Conservation (phyloP, 352 stramenopile species). For the Globisporangium irregulare region DNA sequence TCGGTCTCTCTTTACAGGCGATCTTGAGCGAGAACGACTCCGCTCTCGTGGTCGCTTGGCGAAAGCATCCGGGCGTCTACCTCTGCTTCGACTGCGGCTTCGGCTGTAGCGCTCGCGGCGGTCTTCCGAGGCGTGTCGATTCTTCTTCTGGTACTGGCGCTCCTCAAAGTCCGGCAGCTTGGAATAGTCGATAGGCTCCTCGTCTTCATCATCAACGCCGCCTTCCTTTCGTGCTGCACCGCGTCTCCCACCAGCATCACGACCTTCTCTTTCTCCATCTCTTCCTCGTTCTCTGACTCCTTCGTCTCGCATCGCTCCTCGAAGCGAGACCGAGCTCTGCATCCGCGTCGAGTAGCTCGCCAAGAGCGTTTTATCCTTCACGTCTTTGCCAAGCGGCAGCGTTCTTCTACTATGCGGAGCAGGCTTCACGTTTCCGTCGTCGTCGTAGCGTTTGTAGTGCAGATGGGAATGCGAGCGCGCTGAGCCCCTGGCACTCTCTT, state of each 20-base stretch:
- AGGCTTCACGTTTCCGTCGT: conserved; percentile 16
- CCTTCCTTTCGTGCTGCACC: not conserved
- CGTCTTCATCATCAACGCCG: conserved; percentile 28
- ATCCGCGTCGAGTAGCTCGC: conserved; percentile 61
- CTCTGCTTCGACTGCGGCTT: conserved; percentile 38
- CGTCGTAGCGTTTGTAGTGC: conserved; percentile 55
- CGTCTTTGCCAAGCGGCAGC: conserved; percentile 48
- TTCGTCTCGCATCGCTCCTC: conserved; percentile 22
- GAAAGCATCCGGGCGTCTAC: conserved; percentile 9
- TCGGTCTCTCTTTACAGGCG: conserved; percentile 8
- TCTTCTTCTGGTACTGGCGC: conserved; percentile 17
- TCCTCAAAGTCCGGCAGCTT: conserved; percentile 74
- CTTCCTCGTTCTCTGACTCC: not conserved
- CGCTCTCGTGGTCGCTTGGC: conserved; percentile 17
- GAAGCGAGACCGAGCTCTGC: conserved; percentile 42
- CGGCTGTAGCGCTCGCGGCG: conserved; percentile 18
- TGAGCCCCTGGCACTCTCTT: conserved; percentile 46
- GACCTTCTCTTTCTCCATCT: not conserved
- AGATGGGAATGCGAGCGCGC: conserved; percentile 57
- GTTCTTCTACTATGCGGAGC: conserved; percentile 10
- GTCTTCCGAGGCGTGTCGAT: not conserved
- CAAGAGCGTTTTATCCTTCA: conserved; percentile 57
- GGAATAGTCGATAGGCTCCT: conserved; percentile 77
- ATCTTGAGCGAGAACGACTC: conserved; percentile 27
- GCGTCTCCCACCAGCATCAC: conserved; percentile 6